Base-by-base conservation (phyloP, 345 rosid species). In the Microcos paniculata region DNA sequence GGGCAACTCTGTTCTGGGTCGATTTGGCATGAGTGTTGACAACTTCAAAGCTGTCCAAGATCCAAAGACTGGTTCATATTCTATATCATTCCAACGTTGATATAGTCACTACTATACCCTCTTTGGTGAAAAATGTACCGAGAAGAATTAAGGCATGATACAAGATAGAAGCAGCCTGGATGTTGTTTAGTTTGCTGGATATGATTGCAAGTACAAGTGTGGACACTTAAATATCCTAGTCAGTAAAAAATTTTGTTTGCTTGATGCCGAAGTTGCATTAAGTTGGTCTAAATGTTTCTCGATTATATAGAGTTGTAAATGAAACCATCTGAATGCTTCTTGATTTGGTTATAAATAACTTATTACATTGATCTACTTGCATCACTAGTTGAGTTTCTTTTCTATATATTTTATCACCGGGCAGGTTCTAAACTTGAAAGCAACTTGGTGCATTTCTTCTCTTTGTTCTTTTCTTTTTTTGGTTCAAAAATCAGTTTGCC, bases 31-130 rank as follows among this genome's bases (percentile, higher is more conserved):
- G 98, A 94, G 95, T 40, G 68, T 88, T 11, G 99, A 96, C 85
- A 91, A 96, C 87, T 93, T 96, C 90, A 90, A 96, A 83, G 89
- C 97, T 73, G 94, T 94, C 68, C 85, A 96, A 85, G 98, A 96
- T 86, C 98, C 99, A 65, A 96, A 92, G 82, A 90, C 93, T 18
- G 97, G 98, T 45, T 87, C 98, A 10, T 96, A 91, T 82, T 93
- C 98, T n/a, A 26, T 93, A 76, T 92, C 96, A 10, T 92, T 91
- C 87, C 94, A 91, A 52, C 83, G 73, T 12, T 90, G 85, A 80
- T 6, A 23, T 26, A 56, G 40, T 71, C 61, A 58, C 26, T 40
- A 9, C 51, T 4, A 8, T 31, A 12, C 45, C 28, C 64, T 30
- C 30, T n/a, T 45, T 49, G 9, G 13, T 30, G 70, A 72, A 42